These are phyloP conservation scores for Geotrichum cucujoidarum DNA, from an alignment of 1,139 yeast genomes.

Conservation along the genomic window DNA sequence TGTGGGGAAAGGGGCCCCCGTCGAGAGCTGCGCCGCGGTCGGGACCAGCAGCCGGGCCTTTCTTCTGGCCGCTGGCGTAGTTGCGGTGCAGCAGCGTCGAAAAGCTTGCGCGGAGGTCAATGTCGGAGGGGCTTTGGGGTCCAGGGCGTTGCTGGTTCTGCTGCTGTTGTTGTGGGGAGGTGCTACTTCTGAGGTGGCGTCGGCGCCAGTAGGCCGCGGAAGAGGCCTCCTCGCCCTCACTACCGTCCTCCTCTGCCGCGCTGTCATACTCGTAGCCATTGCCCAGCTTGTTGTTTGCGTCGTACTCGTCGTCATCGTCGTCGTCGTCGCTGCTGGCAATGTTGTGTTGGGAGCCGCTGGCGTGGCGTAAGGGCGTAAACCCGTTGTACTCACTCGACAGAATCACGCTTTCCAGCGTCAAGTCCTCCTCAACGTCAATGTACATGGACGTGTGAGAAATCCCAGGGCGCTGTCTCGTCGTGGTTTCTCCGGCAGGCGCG, in stretches of 20 bases:
- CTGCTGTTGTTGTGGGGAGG: not conserved
- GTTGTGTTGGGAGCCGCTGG: not conserved
- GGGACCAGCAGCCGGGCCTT: not conserved
- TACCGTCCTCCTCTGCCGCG: not conserved
- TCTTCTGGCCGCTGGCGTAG: not conserved
- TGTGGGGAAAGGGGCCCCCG: not conserved
- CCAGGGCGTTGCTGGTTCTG: not conserved
- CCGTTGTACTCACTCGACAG: slow-evolving; percentile 10
- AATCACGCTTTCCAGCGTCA: slow-evolving; percentile 9
- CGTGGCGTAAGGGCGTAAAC: slow-evolving; percentile 1
- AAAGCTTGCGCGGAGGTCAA: slow-evolving; percentile 10
- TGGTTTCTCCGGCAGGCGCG: not conserved
- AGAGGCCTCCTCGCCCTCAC: slow-evolving; percentile 1
- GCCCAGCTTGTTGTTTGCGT: not conserved
- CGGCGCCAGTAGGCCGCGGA: not conserved
- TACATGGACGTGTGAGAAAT: slow-evolving; percentile 1
- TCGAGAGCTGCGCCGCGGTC: not conserved
- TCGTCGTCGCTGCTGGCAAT: slow-evolving; percentile 3
- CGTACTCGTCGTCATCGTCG: not conserved
- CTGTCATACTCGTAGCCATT: slow-evolving; percentile 3
- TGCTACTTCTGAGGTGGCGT: not conserved
- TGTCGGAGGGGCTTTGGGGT: slow-evolving; percentile 2
- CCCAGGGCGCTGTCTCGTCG: too few species aligned
- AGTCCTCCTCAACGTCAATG: slow-evolving; percentile 9
- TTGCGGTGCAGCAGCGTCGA: slow-evolving; percentile 6